Evolutionary conservation across 768 basidiomycete genomes (phyloP), one percentile per base, ranked within the genome.

Genomic region (Collybia nuda): DNA sequence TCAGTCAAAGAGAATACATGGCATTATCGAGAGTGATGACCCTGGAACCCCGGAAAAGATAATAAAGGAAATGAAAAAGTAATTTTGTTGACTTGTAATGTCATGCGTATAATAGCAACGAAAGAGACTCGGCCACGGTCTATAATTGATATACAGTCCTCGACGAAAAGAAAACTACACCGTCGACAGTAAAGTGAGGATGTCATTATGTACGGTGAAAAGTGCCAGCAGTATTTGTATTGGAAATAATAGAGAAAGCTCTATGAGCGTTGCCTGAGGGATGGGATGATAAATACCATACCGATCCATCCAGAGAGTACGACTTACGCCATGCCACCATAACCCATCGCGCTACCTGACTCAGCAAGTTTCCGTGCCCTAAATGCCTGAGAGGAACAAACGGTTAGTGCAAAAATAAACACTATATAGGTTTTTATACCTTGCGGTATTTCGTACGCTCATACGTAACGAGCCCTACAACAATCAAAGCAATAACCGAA

Each of bases 391-490:
- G 54, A 21, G 37, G 55, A 35, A 56, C 9, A 15, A 35, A 56
- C 7, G n/a, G 12, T 39, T 35, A 40, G n/a, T n/a, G 52, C 29
- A n/a, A 21, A 15, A n/a, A 21, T 41, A 26, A 26, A 26, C 41
- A 44, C 43, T 6, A 15, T 19, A 23, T 23, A 28, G 46, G 21
- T 15, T 44, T n/a, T 71, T 79, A 49, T 52, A 89, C 90, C 78
- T 83, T 88, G 73, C 90, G 85, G 63, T 91, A 91, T 68, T 86
- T 88, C 21, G 90, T 84, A 41, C 93, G 81, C 75, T 95, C 91
- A 62, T 85, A 91, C 5, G 90, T 92, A 56, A 94, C 91, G 65
- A 92, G 72, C 44, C 81, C 86, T 51, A 95, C 88, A 19, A 90
- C 83, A 53, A 88, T 82, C 57, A 96, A 65, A 15, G 87, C 88